Conservation (phyloP, 2,329 filamentous ascomycete genomes). For the Colletotrichum cuscutae region DNA sequence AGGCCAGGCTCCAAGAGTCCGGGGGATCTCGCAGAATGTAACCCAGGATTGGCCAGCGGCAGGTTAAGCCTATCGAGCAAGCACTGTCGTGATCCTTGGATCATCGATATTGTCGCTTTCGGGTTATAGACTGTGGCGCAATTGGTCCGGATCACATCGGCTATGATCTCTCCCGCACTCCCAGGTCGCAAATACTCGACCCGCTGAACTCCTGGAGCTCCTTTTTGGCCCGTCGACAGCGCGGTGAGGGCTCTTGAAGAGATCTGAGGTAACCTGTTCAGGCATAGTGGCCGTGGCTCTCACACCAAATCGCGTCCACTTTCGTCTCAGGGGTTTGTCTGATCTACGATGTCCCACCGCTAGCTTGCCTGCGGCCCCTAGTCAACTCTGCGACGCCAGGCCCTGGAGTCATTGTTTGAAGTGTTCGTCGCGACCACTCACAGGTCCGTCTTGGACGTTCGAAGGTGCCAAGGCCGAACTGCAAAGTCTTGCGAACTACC, state of each 20-base stretch:
- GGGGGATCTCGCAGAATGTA: not conserved
- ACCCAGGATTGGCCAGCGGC: not conserved
- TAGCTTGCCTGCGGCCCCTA: slow-evolving; percentile 9
- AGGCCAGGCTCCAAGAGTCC: not conserved
- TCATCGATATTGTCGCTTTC: slow-evolving; percentile 6
- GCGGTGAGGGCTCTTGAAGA: not conserved
- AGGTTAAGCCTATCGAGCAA: slow-evolving; percentile 16
- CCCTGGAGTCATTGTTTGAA: slow-evolving; percentile 27
- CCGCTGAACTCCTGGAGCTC: not conserved
- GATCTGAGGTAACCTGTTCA: not conserved
- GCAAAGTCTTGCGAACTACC: slow-evolving; percentile 17
- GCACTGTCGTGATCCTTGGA: slow-evolving; percentile 6
- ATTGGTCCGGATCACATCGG: slow-evolving; percentile 16
- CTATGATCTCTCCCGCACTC: slow-evolving; percentile 14
- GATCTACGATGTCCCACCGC: slow-evolving; percentile 25
- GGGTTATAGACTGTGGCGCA: not conserved
- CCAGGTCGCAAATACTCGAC: slow-evolving; percentile 2
- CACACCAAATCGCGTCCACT: slow-evolving; percentile 11
- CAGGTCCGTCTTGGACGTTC: not conserved
- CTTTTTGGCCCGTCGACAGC: not conserved
- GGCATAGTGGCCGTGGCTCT: not conserved
- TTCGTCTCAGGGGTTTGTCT: slow-evolving; percentile 35
- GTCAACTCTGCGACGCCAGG: slow-evolving; percentile 24
- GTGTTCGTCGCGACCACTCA: slow-evolving; percentile 19
- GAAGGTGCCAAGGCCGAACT: slow-evolving; percentile 18